These are phyloP conservation scores for Tetrapisispora namnaoensis DNA, from an alignment of 805 yeast genomes.

Conservation along the genomic window DNA sequence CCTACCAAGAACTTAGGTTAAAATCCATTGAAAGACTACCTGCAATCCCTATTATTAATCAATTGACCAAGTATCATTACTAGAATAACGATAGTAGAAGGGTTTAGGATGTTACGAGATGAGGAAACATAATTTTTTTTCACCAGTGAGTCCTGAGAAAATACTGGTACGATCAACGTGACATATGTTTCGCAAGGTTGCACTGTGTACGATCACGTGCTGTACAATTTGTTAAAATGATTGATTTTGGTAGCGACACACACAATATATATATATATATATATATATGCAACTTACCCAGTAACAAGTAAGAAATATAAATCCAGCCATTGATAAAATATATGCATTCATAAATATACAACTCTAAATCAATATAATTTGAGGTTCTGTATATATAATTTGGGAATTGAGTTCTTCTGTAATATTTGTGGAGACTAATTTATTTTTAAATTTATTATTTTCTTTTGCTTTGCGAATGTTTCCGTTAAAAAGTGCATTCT, in stretches of 20 bases:
- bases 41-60: not conserved
- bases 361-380: not conserved
- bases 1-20: not conserved
- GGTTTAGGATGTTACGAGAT: not conserved
- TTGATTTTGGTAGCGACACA: too few species aligned
- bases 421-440: too few species aligned
- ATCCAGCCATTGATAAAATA: not conserved
- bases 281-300: too few species aligned
- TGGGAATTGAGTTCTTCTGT: too few species aligned
- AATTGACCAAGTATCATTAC: not conserved
- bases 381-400: not conserved
- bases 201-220: not conserved
- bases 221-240: not conserved
- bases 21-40: too few species aligned
- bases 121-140: not conserved
- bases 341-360: not conserved
- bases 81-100: not conserved
- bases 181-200: not conserved
- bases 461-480: too few species aligned
- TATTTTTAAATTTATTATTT: too few species aligned
- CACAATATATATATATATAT: too few species aligned
- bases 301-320: too few species aligned
- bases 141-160: constrained; percentile 1
- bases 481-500: constrained; percentile 50
- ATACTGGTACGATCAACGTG: not conserved